Evolutionary conservation across 345 rosid species (phyloP), one percentile per base, ranked within the genome.

Genomic region (Hevea brasiliensis): DNA sequence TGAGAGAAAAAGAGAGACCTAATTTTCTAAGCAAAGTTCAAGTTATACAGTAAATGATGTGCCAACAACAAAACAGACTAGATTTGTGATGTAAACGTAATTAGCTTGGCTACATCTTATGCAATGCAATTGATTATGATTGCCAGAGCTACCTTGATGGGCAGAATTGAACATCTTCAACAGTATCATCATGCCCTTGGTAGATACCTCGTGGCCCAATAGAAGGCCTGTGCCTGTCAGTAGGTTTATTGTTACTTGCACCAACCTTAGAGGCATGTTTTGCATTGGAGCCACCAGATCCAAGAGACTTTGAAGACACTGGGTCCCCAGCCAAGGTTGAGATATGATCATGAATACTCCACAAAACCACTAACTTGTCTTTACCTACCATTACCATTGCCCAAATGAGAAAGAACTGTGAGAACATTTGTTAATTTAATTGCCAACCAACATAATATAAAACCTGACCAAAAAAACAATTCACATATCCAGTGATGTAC

Each of bases 91-190:
- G 44, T 61, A 71, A 26, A 24, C 58, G 57, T 58, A 59, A 66
- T 65, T 57, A 58, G 37, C 65, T 12, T 59, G 20, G 21, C 48
- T 14, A 68, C 42, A 70, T 14, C 57, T 7, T 20, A 54, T 41
- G 64, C 15, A 35, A 61, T 41, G 57, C 47, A 57, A 50, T 18
- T 72, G 23, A 61, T 68, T 40, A 45, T 27, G 64, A 72, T 63
- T 56, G 54, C 45, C 42, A 37, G 26, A 75, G 67, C 40, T 83
- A 87, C 93, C 88, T 89, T 13, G 89, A 79, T 11, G 89, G 91
- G 76, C 89, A 87, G 76, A 89, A 89, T 27, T 84, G 85, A 65
- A 89, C 93, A 66, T 89, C 89, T 80, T 89, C 93, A 78, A 89
- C 91, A 15, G 91, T 89, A 75, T 84, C 86, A 17, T 55, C 77